Conservation (phyloP, 768 basidiomycete species). For the Pleurotus giganteus region DNA sequence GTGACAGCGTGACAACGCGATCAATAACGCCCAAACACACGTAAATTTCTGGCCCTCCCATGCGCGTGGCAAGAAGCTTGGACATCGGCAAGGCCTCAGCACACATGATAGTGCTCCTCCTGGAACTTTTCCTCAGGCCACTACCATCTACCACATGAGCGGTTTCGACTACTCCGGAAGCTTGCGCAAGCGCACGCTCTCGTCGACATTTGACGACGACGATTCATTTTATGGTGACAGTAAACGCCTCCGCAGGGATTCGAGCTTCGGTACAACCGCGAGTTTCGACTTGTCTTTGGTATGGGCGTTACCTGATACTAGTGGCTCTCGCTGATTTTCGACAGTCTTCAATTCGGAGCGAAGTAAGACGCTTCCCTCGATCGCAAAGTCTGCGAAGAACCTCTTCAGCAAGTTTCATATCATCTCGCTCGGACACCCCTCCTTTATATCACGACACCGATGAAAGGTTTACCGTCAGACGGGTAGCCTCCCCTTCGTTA, state of each 20-base stretch:
- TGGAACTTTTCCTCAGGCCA: background rate
- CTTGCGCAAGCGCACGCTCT: conserved; percentile 6
- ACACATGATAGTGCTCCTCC: conserved; percentile 1
- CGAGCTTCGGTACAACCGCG: background rate
- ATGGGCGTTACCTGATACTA: background rate
- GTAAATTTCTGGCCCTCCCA: background rate
- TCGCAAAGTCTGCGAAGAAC: background rate
- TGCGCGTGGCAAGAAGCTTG: background rate
- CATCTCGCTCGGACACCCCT: background rate
- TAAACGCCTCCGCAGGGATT: conserved; percentile 7
- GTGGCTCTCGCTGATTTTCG: background rate
- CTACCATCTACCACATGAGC: background rate
- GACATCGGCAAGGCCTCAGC: background rate
- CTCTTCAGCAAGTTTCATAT: background rate
- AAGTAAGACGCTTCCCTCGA: conserved; percentile 1
- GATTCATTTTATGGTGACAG: background rate
- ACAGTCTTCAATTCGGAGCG: background rate
- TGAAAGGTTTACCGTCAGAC: background rate
- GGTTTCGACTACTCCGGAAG: background rate
- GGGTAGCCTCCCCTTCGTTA: background rate
- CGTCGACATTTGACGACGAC: background rate
- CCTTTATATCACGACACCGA: background rate
- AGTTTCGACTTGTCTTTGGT: conserved; percentile 4
- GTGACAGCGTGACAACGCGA: conserved; percentile 1
- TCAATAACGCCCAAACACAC: conserved; percentile 2